Percentiles rank a stretch among this genome's conserved stretches.
phyloP scores from a whole-genome alignment of 2,329 filamentous ascomycete genomes.

The Teratosphaeria epicoccoides region DNA sequence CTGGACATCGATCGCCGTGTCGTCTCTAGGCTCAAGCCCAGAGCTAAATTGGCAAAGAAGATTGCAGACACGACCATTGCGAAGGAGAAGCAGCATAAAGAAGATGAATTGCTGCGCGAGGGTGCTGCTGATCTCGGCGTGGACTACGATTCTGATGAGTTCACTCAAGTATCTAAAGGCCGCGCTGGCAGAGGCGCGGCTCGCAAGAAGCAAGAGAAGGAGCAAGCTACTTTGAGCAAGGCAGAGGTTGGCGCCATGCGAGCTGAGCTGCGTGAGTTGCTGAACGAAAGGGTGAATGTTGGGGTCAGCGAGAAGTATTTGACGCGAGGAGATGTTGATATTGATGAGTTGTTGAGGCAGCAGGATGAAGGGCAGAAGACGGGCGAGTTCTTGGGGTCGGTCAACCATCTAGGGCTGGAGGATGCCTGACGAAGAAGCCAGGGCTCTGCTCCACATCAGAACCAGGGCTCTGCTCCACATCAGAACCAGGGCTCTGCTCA shows the following conservation, averaged over 20 bases:
- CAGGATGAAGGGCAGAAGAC: slow-evolving; percentile 39
- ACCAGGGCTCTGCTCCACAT: no score
- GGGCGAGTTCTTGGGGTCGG: slow-evolving; percentile 54
- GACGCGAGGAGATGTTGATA: slow-evolving; percentile 71
- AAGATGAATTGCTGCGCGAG: slow-evolving; percentile 72
- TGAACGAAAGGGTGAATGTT: slow-evolving; percentile 67
- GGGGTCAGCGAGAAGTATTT: slow-evolving; percentile 83
- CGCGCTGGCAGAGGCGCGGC: slow-evolving; percentile 56
- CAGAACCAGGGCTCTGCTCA: no score
- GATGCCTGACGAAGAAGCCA: background rate
- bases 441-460: no score
- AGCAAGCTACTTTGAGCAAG: slow-evolving; percentile 58
- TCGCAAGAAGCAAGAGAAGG: slow-evolving; percentile 63
- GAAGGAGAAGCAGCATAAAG: slow-evolving; percentile 74
- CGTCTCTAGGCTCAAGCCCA: slow-evolving; percentile 62
- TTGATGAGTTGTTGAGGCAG: slow-evolving; percentile 53
- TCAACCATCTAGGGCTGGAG: slow-evolving; percentile 23
- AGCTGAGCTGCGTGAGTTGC: slow-evolving; percentile 59
- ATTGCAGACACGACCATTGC: slow-evolving; percentile 73
- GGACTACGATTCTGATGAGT: slow-evolving; percentile 83
- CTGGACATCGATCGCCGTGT: slow-evolving; percentile 75
- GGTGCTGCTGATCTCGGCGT: slow-evolving; percentile 89
- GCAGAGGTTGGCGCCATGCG: slow-evolving; percentile 59
- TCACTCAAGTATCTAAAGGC: slow-evolving; percentile 52
- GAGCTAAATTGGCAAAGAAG: slow-evolving; percentile 72